Conservation (phyloP, 768 basidiomycete species). For the Suillus variegatus region DNA sequence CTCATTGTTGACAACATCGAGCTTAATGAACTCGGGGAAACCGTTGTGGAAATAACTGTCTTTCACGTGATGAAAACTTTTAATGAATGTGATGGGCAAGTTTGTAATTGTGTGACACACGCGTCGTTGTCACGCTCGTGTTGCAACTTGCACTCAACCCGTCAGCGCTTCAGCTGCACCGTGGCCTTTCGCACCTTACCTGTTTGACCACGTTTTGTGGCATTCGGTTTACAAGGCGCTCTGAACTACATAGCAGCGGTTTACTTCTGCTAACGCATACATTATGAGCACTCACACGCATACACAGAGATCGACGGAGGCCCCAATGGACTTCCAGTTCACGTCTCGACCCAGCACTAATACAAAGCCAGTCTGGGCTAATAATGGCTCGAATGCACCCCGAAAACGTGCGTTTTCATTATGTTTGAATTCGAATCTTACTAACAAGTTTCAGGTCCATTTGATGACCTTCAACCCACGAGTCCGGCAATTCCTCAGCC, state of each 20-base stretch:
- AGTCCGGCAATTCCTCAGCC: conserved; percentile 36
- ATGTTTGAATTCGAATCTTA: conserved; percentile 19
- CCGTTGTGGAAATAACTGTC: background rate
- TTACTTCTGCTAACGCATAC: background rate
- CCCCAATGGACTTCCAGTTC: conserved; percentile 90
- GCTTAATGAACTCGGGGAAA: background rate
- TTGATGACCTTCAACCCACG: conserved; percentile 44
- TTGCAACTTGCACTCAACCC: background rate
- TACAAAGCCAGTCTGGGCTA: conserved; percentile 61
- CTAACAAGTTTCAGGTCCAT: conserved; percentile 40
- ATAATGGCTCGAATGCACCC: conserved; percentile 53
- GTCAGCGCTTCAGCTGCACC: background rate
- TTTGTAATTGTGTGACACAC: conserved; percentile 34
- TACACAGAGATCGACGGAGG: conserved; percentile 64
- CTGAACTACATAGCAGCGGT: background rate
- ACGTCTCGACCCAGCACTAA: conserved; percentile 60
- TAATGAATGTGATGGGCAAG: conserved; percentile 15
- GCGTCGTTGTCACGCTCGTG: conserved; percentile 18
- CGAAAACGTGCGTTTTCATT: conserved; percentile 61
- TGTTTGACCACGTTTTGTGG: background rate
- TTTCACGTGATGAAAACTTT: conserved; percentile 21
- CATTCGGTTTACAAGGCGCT: background rate
- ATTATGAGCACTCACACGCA: conserved; percentile 28
- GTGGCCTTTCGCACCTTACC: background rate
- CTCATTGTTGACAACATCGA: background rate